These are phyloP conservation scores for Coemansia sp. DNA, from an alignment of 192 early-diverging fungal species.

Conservation along the genomic window DNA sequence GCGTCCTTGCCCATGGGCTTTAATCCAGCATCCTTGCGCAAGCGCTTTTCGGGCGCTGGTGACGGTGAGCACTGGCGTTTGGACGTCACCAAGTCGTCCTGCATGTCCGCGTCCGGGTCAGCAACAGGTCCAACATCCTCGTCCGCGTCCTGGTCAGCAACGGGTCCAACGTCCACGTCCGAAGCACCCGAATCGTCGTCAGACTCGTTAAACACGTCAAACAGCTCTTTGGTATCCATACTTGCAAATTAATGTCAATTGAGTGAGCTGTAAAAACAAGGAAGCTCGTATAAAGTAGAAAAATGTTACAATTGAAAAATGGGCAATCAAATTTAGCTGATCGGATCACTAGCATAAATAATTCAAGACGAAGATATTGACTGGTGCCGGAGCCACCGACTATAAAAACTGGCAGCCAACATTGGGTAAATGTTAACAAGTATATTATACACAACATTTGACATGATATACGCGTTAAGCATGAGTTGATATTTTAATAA, in stretches of 20 bases:
- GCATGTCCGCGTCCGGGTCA: neutral
- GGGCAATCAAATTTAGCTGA: neutral
- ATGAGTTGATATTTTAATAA: neutral
- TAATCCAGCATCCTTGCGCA: slow-evolving; percentile 10
- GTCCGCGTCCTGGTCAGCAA: neutral
- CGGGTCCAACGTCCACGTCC: slow-evolving; percentile 2
- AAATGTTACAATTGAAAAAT: neutral
- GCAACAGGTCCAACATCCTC: too few species aligned
- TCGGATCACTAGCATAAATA: neutral
- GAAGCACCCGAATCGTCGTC: slow-evolving; percentile 27
- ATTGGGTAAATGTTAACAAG: neutral
- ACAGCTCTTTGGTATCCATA: slow-evolving; percentile 46
- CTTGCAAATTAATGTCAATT: neutral
- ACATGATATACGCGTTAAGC: neutral
- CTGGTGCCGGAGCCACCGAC: neutral
- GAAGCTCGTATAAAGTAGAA: too few species aligned
- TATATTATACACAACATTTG: neutral
- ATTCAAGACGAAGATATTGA: neutral
- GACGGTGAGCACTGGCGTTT: neutral
- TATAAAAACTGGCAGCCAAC: neutral
- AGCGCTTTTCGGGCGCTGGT: slow-evolving; percentile 22
- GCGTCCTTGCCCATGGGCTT: slow-evolving; percentile 31
- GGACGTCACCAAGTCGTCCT: neutral
- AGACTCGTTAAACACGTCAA: slow-evolving; percentile 51
- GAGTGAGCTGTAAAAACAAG: neutral